Conservation (phyloP, 169 alveolate genomes). For the Perkinsus marinus region DNA sequence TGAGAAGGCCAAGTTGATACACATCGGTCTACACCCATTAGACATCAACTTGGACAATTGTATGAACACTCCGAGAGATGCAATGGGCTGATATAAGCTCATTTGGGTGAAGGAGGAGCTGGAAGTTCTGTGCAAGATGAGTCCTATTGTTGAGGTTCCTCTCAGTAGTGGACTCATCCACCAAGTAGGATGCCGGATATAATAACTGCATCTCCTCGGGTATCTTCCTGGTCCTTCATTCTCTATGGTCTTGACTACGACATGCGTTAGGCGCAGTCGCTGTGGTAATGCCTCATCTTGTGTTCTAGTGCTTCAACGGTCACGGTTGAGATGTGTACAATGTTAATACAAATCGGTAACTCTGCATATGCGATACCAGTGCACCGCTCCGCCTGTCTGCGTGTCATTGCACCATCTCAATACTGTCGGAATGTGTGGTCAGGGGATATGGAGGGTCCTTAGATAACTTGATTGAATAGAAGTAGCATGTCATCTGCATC, state of each 20-base stretch:
- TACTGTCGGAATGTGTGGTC: too few species aligned
- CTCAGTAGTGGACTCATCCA: neutral
- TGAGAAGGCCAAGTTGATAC: neutral
- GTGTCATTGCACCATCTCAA: too few species aligned
- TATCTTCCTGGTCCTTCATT: neutral
- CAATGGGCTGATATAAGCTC: neutral
- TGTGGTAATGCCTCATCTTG: neutral
- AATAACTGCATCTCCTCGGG: neutral
- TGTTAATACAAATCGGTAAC: too few species aligned
- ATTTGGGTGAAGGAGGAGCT: neutral
- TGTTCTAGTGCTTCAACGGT: neutral
- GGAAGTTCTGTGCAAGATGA: neutral
- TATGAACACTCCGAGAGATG: neutral
- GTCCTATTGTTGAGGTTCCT: too few species aligned
- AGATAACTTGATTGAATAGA: neutral
- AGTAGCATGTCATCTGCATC: neutral
- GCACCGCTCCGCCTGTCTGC: too few species aligned
- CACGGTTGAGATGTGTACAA: too few species aligned
- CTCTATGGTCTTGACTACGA: too few species aligned
- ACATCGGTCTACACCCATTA: neutral
- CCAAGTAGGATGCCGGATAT: neutral
- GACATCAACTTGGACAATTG: neutral
- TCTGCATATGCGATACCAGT: too few species aligned
- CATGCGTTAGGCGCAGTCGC: neutral
- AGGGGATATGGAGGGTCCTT: too few species aligned